Base-by-base conservation (phyloP, 805 yeast species). In the Yamadazyma paraphyllophila region DNA sequence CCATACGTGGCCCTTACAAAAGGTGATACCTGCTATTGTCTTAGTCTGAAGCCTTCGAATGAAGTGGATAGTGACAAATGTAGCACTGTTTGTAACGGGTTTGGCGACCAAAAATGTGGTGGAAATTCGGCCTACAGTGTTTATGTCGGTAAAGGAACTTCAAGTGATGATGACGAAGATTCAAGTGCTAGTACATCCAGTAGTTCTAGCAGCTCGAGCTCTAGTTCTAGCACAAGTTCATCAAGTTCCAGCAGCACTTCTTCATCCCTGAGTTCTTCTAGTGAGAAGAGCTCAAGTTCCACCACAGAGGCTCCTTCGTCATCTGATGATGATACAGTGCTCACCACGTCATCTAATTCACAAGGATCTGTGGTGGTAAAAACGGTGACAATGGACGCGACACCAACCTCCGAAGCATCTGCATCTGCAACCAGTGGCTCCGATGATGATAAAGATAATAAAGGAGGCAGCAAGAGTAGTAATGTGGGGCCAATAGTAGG, bases 401-500 rank as follows among this genome's bases (percentile, higher is more conserved):
- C 27, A 2, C 43, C 49, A 6, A 20, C 17, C 7, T 43, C 55
- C 1, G 31, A 45, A 8, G 40, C 56, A 33, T 43, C 53, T 12
- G 32, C 47, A 10, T 30, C 46, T 2, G 7, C 45, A 4, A 20
- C 54, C 25, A 36, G 49, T 4, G 25, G 47, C 12, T 43, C 46
- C 7, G 15, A 47, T 11, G 24, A 39, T n/a, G 45, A 41, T 26
- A 7, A 29, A 4, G 32, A 36, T 33, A 24, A 30, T 29, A 25
- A 41, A n/a, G 20, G 17, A 9, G 26, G 14, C 13, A 48, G 52
- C 26, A 62, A 60, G 32, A 44, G 55, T 12, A 39, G 66, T 16
- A 69, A 65, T 40, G 56, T 60, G 8, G 75, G 70, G 1, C 60
- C 73, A 11, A 71, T 72, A 32, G 74, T 61, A 2, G 77, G 77